Evolutionary conservation across 768 basidiomycete species (phyloP).

Genomic region (Termitomyces sp.): DNA sequence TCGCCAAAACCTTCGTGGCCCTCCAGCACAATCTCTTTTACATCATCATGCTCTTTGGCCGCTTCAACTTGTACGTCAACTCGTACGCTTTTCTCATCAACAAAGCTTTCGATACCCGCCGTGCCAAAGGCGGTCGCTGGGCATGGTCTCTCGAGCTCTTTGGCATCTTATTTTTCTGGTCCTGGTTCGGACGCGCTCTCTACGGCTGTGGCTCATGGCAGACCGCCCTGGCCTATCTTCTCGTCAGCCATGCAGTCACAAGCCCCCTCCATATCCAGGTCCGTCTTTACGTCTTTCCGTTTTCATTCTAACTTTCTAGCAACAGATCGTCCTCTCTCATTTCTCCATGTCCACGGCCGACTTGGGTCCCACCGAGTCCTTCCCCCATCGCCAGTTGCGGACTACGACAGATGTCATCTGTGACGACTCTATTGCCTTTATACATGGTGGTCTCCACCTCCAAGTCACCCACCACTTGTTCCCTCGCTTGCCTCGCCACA

Average conservation of each 20-base stretch:
- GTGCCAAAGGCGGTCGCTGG: slow-evolving; percentile 70
- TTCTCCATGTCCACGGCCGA: slow-evolving; percentile 94
- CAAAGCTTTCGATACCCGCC: slow-evolving; percentile 61
- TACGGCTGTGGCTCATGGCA: slow-evolving; percentile 69
- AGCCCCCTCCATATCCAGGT: slow-evolving; percentile 96
- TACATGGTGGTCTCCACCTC: slow-evolving; percentile 97
- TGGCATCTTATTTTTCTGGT: slow-evolving; percentile 83
- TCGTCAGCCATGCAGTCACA: slow-evolving; percentile 82
- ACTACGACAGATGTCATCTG: slow-evolving; percentile 98
- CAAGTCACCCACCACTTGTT: slow-evolving; percentile 98
- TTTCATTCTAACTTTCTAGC: background rate
- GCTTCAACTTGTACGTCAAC: slow-evolving; percentile 92
- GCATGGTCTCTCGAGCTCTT: slow-evolving; percentile 74
- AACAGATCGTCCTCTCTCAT: slow-evolving; percentile 92
- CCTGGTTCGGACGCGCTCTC: slow-evolving; percentile 78
- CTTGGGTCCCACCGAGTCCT: slow-evolving; percentile 87
- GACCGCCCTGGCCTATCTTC: slow-evolving; percentile 66
- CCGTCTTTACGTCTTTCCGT: slow-evolving; percentile 17
- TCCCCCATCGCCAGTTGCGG: slow-evolving; percentile 89
- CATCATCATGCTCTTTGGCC: slow-evolving; percentile 81
- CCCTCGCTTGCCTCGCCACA: slow-evolving; percentile 92
- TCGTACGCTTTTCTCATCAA: slow-evolving; percentile 76
- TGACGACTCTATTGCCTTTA: slow-evolving; percentile 73
- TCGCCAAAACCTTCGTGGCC: slow-evolving; percentile 61
- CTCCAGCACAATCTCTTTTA: slow-evolving; percentile 94